Conservation (phyloP, 2,329 filamentous ascomycete genomes). For the Malbranchea zuffiana region DNA sequence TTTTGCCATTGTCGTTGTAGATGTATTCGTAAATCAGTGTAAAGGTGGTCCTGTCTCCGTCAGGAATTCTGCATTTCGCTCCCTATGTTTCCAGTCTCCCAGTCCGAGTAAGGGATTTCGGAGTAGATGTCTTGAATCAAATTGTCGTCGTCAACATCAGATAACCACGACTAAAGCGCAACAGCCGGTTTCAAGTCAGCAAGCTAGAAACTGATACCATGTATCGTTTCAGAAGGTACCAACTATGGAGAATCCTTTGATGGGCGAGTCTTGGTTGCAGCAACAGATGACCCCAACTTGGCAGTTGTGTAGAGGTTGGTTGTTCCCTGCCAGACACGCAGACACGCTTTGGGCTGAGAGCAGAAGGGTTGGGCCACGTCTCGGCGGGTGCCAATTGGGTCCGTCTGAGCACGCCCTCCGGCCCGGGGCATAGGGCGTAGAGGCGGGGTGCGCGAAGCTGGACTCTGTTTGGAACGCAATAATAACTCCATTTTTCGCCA, state of each 20-base stretch:
- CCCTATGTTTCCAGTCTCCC: not conserved
- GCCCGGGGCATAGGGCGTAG: too few species aligned
- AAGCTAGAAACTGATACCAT: not conserved
- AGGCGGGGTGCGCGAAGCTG: too few species aligned
- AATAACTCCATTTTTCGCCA: too few species aligned
- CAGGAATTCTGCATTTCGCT: not conserved
- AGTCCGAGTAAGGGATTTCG: not conserved
- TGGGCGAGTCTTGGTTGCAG: not conserved
- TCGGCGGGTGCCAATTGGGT: too few species aligned
- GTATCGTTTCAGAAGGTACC: not conserved
- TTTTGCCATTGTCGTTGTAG: constrained; percentile 2
- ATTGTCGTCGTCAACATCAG: not conserved
- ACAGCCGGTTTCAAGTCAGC: not conserved
- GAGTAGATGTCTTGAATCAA: not conserved
- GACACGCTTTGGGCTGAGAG: too few species aligned
- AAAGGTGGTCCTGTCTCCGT: not conserved
- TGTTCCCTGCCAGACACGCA: too few species aligned
- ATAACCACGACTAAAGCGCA: not conserved
- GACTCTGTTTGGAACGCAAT: too few species aligned
- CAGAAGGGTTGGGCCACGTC: too few species aligned
- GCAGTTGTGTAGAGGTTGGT: not conserved
- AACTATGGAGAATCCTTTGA: not conserved
- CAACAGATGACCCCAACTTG: not conserved
- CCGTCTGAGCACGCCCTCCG: too few species aligned
- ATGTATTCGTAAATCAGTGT: constrained; percentile 2